Conservation (phyloP, 2,329 filamentous ascomycete species). For the Exophiala mesophila region DNA sequence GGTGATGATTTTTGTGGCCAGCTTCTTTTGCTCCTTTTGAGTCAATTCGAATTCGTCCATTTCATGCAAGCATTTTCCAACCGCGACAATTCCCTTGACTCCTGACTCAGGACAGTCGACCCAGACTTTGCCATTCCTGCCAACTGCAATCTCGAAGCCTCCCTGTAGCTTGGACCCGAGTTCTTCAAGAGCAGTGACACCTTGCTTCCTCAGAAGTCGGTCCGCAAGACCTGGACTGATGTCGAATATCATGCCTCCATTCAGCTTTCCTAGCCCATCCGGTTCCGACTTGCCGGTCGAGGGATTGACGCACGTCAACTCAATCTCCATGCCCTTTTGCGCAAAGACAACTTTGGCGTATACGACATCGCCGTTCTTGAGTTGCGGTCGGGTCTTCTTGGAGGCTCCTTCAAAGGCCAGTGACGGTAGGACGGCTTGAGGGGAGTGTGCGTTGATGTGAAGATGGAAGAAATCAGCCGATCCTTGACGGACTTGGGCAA, state of each 20-base stretch:
- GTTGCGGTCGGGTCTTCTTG: conserved; percentile 82
- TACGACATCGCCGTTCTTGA: conserved; percentile 70
- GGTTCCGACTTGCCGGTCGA: conserved; percentile 81
- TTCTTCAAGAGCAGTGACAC: conserved; percentile 71
- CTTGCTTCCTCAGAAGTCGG: conserved; percentile 62
- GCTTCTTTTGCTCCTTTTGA: conserved; percentile 42
- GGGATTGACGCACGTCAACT: conserved; percentile 83
- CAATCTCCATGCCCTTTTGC: conserved; percentile 78
- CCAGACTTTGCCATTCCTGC: conserved; percentile 89
- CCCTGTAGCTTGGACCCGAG: conserved; percentile 66
- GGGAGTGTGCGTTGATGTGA: conserved; percentile 60
- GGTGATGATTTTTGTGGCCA: conserved; percentile 40
- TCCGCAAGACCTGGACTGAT: conserved; percentile 79
- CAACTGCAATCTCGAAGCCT: conserved; percentile 88
- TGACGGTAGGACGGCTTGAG: conserved; percentile 68
- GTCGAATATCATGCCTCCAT: conserved; percentile 78
- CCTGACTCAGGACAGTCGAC: conserved; percentile 67
- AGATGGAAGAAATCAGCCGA: conserved; percentile 75
- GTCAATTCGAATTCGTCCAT: conserved; percentile 55
- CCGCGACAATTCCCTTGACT: conserved; percentile 65
- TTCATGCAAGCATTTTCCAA: conserved; percentile 72
- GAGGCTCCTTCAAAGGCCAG: conserved; percentile 89
- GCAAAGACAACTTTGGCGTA: conserved; percentile 80
- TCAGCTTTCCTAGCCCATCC: conserved; percentile 79
- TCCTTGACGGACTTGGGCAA: conserved; percentile 76